Conservation (phyloP, 2,329 filamentous ascomycete genomes). For the Plectosphaerella cucumerina region DNA sequence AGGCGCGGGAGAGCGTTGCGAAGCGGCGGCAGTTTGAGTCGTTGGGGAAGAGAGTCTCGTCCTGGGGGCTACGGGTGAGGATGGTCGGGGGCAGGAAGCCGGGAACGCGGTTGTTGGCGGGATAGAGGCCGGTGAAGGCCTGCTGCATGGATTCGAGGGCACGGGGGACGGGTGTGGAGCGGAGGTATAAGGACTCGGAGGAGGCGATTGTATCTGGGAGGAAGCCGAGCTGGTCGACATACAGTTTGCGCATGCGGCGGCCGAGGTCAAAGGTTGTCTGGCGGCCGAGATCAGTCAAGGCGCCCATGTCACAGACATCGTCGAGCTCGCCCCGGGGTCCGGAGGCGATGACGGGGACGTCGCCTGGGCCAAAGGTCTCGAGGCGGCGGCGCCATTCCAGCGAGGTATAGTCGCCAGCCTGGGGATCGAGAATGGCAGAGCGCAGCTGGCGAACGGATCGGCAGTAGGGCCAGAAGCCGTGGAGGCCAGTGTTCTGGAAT, state of each 20-base stretch:
- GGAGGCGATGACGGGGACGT: slow-evolving; percentile 64
- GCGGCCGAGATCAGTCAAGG: slow-evolving; percentile 72
- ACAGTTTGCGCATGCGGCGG: slow-evolving; percentile 63
- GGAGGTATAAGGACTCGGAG: slow-evolving; percentile 63
- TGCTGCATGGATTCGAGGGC: slow-evolving; percentile 77
- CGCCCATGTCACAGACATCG: slow-evolving; percentile 72
- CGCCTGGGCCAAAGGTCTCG: slow-evolving; percentile 72
- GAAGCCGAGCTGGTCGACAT: slow-evolving; percentile 70
- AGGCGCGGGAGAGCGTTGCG: slow-evolving; percentile 63
- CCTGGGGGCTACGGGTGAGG: slow-evolving; percentile 56
- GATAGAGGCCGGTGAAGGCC: slow-evolving; percentile 71
- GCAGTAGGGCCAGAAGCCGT: slow-evolving; percentile 85
- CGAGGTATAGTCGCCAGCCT: slow-evolving; percentile 33
- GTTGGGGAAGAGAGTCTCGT: slow-evolving; percentile 80
- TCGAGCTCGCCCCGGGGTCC: slow-evolving; percentile 71
- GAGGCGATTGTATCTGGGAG: slow-evolving; percentile 53
- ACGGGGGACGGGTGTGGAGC: slow-evolving; percentile 69
- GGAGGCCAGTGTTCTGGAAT: slow-evolving; percentile 73
- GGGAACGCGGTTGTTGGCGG: slow-evolving; percentile 38
- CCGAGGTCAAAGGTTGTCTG: slow-evolving; percentile 69
- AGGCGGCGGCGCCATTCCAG: slow-evolving; percentile 67
- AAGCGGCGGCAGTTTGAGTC: slow-evolving; percentile 68
- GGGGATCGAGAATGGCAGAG: slow-evolving; percentile 42
- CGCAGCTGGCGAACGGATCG: slow-evolving; percentile 67
- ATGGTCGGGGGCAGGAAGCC: slow-evolving; percentile 60